Conservation (phyloP, 306 rosid species). For the Mucuna pruriens region DNA sequence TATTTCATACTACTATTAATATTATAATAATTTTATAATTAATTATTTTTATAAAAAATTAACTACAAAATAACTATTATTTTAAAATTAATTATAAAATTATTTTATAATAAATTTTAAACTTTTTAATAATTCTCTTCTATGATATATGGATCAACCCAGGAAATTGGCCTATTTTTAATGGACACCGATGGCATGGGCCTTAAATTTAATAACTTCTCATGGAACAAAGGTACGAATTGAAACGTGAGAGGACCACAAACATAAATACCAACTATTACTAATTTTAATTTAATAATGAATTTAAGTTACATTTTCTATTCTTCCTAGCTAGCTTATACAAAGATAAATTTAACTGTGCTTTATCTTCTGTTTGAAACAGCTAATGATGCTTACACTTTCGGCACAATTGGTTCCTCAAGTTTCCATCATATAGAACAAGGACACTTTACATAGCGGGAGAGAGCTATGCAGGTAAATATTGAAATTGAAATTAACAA, state of each 20-base stretch:
- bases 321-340: neutral
- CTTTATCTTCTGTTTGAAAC: conserved; percentile 28
- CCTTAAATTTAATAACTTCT: conserved; percentile 62
- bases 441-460: conserved; percentile 81
- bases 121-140: no score
- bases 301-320: neutral
- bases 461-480: conserved; percentile 96
- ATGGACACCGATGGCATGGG: conserved; percentile 68
- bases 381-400: conserved; percentile 84
- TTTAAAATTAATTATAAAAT: no score
- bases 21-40: no score
- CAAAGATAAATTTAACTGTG: neutral
- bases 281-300: neutral
- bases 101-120: no score
- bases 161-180: conserved; percentile 92
- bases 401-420: conserved; percentile 79
- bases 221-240: conserved; percentile 83
- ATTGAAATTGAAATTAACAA: neutral
- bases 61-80: no score
- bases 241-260: neutral
- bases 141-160: conserved; percentile 96
- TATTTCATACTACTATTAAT: no score
- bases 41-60: no score
- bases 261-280: neutral
- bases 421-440: conserved; percentile 76